These are phyloP conservation scores for Lentinus brumalis DNA, from an alignment of 768 basidiomycete genomes.

Conservation along the genomic window DNA sequence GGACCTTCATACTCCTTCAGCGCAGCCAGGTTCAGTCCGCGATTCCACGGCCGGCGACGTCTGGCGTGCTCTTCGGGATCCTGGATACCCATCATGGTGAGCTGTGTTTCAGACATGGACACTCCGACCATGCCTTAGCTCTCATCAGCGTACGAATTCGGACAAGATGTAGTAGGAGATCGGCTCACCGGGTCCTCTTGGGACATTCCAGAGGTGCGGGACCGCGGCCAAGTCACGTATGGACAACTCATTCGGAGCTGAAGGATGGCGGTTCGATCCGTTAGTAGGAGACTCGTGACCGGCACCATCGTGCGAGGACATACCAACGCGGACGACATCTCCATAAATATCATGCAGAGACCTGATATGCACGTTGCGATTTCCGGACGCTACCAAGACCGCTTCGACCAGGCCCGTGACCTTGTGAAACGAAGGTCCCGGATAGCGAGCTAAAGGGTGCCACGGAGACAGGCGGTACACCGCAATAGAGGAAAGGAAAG, in stretches of 20 bases:
- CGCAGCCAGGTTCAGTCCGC: constrained; percentile 47
- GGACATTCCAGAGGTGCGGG: constrained; percentile 39
- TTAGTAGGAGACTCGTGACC: neutral
- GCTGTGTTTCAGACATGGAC: constrained; percentile 33
- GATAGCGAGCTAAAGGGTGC: constrained; percentile 28
- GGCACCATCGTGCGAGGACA: neutral
- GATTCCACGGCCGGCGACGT: constrained; percentile 50
- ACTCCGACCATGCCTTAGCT: neutral
- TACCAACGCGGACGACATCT: constrained; percentile 17
- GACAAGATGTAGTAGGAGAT: constrained; percentile 32
- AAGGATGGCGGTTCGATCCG: neutral
- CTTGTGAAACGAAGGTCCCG: constrained; percentile 21
- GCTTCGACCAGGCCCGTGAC: constrained; percentile 18
- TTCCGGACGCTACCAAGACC: constrained; percentile 11
- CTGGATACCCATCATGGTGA: constrained; percentile 19
- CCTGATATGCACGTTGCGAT: constrained; percentile 12
- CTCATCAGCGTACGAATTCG: constrained; percentile 13
- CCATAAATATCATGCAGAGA: constrained; percentile 41
- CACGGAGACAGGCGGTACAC: constrained; percentile 27
- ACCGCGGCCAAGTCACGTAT: constrained; percentile 38
- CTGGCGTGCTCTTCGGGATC: constrained; percentile 41
- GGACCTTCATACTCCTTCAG: constrained; percentile 49
- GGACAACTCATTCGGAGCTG: constrained; percentile 52
- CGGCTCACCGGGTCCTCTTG: constrained; percentile 41
- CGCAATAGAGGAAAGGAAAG: constrained; percentile 13